Conservation (phyloP, 139 green algal species). For the Mychonastes homosphaera region DNA sequence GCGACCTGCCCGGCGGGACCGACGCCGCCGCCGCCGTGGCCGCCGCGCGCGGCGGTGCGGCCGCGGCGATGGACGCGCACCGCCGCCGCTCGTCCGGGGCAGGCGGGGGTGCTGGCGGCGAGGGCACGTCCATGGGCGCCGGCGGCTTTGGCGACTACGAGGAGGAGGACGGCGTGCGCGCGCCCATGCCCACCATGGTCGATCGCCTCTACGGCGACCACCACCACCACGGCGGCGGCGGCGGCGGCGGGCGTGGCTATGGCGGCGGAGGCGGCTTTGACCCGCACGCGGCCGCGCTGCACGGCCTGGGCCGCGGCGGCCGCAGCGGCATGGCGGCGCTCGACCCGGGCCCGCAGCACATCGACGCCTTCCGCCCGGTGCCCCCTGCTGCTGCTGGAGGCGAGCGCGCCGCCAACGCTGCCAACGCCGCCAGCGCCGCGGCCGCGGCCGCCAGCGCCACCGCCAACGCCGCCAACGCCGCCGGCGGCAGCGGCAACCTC, state of each 20-base stretch:
- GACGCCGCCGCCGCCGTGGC: background rate
- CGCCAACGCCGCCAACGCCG: background rate
- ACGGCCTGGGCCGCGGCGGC: background rate
- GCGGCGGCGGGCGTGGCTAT: background rate
- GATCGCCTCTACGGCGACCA: slow-evolving; percentile 55
- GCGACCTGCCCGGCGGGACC: slow-evolving; percentile 6
- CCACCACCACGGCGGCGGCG: background rate
- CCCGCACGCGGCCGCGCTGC: background rate
- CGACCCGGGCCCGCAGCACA: slow-evolving; percentile 15
- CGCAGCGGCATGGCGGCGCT: background rate
- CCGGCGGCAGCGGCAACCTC: slow-evolving; percentile 19
- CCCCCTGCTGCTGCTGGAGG: background rate
- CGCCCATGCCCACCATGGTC: slow-evolving; percentile 31
- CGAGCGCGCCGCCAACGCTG: background rate
- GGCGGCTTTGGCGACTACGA: background rate
- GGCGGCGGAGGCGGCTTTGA: background rate
- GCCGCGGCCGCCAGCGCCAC: background rate
- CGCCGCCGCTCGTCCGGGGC: slow-evolving; percentile 8
- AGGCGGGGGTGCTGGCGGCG: too few species aligned
- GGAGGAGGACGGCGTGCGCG: slow-evolving; percentile 24
- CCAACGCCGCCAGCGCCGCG: background rate
- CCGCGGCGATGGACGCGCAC: slow-evolving; percentile 5
- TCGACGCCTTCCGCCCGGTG: slow-evolving; percentile 43
- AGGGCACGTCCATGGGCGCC: too few species aligned
- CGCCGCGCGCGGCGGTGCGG: background rate